Evolutionary conservation across 2,329 filamentous ascomycete species (phyloP), one percentile per base, ranked within the genome.

Genomic region (Herpotrichia juniperi): DNA sequence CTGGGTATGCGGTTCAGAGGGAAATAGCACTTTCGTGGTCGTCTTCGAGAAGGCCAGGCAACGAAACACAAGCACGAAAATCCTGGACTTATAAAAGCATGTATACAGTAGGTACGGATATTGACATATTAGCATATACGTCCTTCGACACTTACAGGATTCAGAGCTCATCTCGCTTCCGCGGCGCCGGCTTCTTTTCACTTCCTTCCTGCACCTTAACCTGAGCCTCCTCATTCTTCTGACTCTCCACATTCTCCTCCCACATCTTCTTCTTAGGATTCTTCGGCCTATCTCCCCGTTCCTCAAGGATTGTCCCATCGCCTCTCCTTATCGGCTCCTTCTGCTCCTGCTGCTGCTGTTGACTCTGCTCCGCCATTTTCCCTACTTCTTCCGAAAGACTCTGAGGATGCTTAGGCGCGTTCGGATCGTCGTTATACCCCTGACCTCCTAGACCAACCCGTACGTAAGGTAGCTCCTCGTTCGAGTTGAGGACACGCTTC

Each of bases 221-320:
- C 49, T 66, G 61, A 35, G 54, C 57, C 43, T 63, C 54, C 47
- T 70, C 68, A 53, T 59, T 53, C 56, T 67, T 73, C 44, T 48
- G 59, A 22, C 57, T 64, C 57, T 75, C 71, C 10, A 68, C 66
- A 51, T 64, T 46, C 51, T 83, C 83, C 58, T 86, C 83, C 77
- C 83, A 85, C 73, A 81, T 81, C 73, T 83, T 81, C 75, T 87
- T 87, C 76, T 81, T 86, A 6, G 83, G 82, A 67, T 87, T 87
- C 24, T 68, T 63, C 22, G 69, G 74, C 57, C 62, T 71, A 58
- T 69, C 70, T 43, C 65, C 71, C n/a, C n/a, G 25, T 55, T 78
- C 64, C 51, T 76, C 55, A 45, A 80, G 68, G 3, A 77, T 77
- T 17, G 73, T 72, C 25, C 81, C 79, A 55, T 79, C 79, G 1